Evolutionary conservation across 768 basidiomycete genomes (phyloP).

Genomic region (Podaxis sp.): DNA sequence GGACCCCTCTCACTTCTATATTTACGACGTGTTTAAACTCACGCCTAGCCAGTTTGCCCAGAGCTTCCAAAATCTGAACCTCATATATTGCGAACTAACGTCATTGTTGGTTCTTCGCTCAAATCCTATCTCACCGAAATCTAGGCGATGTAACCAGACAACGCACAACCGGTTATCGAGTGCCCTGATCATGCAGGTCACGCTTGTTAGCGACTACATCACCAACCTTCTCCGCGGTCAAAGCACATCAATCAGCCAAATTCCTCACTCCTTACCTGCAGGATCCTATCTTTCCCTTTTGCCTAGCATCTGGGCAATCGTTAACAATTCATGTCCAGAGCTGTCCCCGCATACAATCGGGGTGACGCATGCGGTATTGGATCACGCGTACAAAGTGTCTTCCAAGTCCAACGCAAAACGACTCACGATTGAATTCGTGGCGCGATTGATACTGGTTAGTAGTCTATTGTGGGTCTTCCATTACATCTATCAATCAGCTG

Average conservation of each 20-base stretch:
- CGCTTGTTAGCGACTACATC: slow-evolving; percentile 61
- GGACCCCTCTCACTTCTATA: neutral
- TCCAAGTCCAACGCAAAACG: slow-evolving; percentile 67
- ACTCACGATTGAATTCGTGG: slow-evolving; percentile 73
- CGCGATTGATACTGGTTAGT: slow-evolving; percentile 66
- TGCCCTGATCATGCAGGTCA: slow-evolving; percentile 36
- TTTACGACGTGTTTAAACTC: slow-evolving; percentile 8
- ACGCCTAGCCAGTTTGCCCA: slow-evolving; percentile 52
- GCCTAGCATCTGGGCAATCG: slow-evolving; percentile 77
- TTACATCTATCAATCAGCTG: slow-evolving; percentile 8
- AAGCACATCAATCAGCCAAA: slow-evolving; percentile 38
- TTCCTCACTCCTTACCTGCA: slow-evolving; percentile 53
- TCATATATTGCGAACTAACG: slow-evolving; percentile 76
- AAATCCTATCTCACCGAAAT: slow-evolving; percentile 20
- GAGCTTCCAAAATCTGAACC: slow-evolving; percentile 66
- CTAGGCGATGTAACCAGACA: slow-evolving; percentile 22
- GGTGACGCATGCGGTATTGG: slow-evolving; percentile 57
- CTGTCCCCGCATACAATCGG: slow-evolving; percentile 20
- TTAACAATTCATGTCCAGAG: slow-evolving; percentile 41
- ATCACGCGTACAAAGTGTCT: slow-evolving; percentile 61
- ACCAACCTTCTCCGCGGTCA: slow-evolving; percentile 56
- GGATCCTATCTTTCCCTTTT: slow-evolving; percentile 64
- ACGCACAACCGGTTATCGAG: slow-evolving; percentile 19
- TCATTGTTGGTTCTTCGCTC: slow-evolving; percentile 57
- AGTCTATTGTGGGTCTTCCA: neutral